Evolutionary conservation across 2,329 filamentous ascomycete genomes (phyloP), one percentile per base, ranked within the genome.

Genomic region (Exserohilum turcica): DNA sequence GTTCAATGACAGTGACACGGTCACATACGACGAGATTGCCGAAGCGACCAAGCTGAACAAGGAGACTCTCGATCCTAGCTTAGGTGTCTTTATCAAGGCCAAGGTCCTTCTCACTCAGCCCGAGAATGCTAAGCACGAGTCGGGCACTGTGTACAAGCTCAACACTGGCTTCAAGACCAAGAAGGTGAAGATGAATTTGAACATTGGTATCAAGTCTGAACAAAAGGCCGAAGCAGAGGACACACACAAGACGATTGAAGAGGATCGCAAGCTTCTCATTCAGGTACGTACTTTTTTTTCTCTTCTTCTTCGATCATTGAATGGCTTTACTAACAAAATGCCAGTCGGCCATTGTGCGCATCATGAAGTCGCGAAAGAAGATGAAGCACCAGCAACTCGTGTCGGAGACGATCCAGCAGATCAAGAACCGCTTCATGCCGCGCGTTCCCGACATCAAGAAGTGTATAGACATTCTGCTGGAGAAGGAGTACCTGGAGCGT

Each of bases 331-430:
- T 78, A 71, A 78, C 60, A 32, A 45, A 12, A 57, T 44, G 6
- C 8, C 62, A 99, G 93, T 97, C 94, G 58, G 92, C 93, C 19
- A 97, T 99, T 75, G 94, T 99, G 52, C 91, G 94, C 70, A 97
- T 99, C 80, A 99, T 99, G 94, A 99, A 99, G 81, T 95, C 93
- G 3, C 89, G 94, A 56, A 97, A 99, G 86, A 91, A 89, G 79
- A 95, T 97, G 91, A 97, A 97, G 85, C 93, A 99, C 78, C 87
- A 88, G 57, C 89, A 94, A 71, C 87, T 99, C 10, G 92, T 99
- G 48, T 88, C 91, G 71, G 94, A 99, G 78, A 95, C 92, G 19
- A 97, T 99, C 74, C 89, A 88, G 70, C 94, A 97, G 77, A 97
- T 99, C 75, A 91, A 90, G 74, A 87, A 86, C 36, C 90, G 94